phyloP scores from a whole-genome alignment of 2,329 filamentous ascomycete species.

The Emericellopsis cladophorae region DNA sequence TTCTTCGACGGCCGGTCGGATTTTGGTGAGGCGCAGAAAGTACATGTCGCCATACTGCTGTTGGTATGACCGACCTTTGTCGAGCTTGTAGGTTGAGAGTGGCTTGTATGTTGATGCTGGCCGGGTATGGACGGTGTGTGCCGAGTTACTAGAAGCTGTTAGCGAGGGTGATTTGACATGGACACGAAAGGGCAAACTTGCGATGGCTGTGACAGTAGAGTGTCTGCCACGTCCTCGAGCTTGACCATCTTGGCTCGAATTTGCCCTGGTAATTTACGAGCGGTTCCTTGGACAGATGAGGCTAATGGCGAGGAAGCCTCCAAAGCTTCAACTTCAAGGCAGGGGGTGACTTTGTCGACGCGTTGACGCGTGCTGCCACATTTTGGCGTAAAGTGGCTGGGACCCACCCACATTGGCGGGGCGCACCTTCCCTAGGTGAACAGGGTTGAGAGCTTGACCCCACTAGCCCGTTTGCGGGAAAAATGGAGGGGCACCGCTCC shows the following conservation, averaged over 20 bases:
- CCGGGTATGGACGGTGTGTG: constrained; percentile 33
- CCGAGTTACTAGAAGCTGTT: constrained; percentile 14
- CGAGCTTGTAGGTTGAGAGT: constrained; percentile 60
- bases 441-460: not conserved
- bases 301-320: no score
- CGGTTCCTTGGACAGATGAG: no score
- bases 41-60: constrained; percentile 98
- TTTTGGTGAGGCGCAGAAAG: constrained; percentile 75
- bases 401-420: not conserved
- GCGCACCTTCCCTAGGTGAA: not conserved
- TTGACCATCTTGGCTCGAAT: constrained; percentile 15
- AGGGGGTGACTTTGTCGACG: not conserved
- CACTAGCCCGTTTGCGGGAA: not conserved
- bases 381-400: constrained; percentile 4
- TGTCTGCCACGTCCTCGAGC: constrained; percentile 18
- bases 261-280: no score
- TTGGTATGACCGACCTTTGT: constrained; percentile 63
- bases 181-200: constrained; percentile 8
- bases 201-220: constrained; percentile 19
- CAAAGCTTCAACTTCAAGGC: not conserved
- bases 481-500: not conserved
- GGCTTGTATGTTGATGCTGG: constrained; percentile 54
- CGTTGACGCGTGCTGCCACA: not conserved
- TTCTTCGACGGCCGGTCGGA: constrained; percentile 72
- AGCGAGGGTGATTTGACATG: not conserved